phyloP scores from a whole-genome alignment of 352 stramenopile genomes.

The Pythium angustatum region DNA sequence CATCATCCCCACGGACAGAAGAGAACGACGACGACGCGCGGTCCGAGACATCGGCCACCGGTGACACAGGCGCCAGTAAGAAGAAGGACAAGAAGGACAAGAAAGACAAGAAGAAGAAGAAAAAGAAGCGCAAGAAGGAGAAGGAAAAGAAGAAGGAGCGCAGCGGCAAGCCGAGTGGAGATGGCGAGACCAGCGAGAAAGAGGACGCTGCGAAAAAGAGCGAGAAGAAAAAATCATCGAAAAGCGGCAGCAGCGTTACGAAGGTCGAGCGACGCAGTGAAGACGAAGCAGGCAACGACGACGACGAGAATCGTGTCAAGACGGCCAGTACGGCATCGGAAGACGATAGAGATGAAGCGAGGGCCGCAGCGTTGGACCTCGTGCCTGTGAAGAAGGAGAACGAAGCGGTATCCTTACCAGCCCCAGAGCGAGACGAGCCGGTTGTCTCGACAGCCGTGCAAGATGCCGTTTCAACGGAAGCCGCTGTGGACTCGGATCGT shows the following conservation, averaged over 20 bases:
- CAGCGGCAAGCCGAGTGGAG: constrained; percentile 15
- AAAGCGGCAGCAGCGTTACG: background rate
- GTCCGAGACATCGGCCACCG: constrained; percentile 41
- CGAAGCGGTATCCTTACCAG: background rate
- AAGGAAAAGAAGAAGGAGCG: constrained; percentile 43
- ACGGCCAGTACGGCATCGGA: constrained; percentile 1
- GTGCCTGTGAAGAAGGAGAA: constrained; percentile 7
- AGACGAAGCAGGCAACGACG: background rate
- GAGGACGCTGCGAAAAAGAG: constrained; percentile 19
- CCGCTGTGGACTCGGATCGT: too few species aligned
- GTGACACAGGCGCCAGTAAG: too few species aligned
- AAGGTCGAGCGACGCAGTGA: constrained; percentile 9
- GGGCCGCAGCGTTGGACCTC: background rate
- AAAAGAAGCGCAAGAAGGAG: constrained; percentile 67
- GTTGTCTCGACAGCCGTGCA: too few species aligned
- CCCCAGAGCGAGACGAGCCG: too few species aligned
- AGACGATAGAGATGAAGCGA: constrained; percentile 10
- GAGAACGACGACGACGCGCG: constrained; percentile 26
- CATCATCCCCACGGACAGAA: constrained; percentile 27
- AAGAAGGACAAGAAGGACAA: constrained; percentile 33
- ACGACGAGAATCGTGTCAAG: background rate
- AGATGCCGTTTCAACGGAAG: background rate
- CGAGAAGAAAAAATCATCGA: constrained; percentile 16
- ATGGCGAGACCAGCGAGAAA: constrained; percentile 26
- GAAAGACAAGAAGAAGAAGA: constrained; percentile 45